Conservation (phyloP, 2,329 filamentous ascomycete species). For the Paraphaeosphaeria minitans region DNA sequence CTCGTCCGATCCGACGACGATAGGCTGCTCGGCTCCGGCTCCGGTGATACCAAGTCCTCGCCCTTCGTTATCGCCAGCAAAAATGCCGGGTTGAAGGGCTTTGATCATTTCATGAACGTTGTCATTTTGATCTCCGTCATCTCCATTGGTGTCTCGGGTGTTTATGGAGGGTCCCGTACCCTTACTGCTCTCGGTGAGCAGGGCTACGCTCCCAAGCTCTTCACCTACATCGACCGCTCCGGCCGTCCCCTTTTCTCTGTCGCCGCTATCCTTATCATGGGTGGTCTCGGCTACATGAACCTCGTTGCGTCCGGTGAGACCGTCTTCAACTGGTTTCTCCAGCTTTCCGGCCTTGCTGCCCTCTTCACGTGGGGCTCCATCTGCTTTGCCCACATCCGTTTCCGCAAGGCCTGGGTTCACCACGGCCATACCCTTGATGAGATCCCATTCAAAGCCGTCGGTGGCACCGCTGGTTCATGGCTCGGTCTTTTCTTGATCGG, state of each 20-base stretch:
- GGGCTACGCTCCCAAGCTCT: conserved; percentile 73
- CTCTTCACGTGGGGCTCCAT: conserved; percentile 85
- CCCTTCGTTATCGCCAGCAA: conserved; percentile 71
- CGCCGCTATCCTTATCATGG: conserved; percentile 66
- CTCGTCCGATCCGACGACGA: conserved; percentile 45
- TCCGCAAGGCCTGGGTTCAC: conserved; percentile 63
- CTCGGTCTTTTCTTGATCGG: conserved; percentile 48
- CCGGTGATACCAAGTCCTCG: conserved; percentile 52
- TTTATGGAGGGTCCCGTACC: conserved; percentile 63
- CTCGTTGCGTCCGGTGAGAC: conserved; percentile 52
- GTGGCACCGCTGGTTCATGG: conserved; percentile 49
- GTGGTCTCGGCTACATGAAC: conserved; percentile 75
- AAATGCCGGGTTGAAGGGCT: conserved; percentile 63
- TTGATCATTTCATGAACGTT: conserved; percentile 70
- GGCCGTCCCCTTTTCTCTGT: conserved; percentile 82
- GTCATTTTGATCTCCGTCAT: conserved; percentile 67
- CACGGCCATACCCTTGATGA: conserved; percentile 51
- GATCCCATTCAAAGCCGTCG: conserved; percentile 51
- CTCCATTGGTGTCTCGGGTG: conserved; percentile 63
- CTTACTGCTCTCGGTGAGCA: conserved; percentile 58
- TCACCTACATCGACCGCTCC: conserved; percentile 81
- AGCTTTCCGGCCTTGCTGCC: conserved; percentile 73
- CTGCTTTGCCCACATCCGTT: conserved; percentile 89
- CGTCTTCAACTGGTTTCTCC: conserved; percentile 74
- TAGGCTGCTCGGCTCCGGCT: conserved; percentile 42